Evolutionary conservation across 345 rosid species (phyloP).

Genomic region (Combretum micranthum): DNA sequence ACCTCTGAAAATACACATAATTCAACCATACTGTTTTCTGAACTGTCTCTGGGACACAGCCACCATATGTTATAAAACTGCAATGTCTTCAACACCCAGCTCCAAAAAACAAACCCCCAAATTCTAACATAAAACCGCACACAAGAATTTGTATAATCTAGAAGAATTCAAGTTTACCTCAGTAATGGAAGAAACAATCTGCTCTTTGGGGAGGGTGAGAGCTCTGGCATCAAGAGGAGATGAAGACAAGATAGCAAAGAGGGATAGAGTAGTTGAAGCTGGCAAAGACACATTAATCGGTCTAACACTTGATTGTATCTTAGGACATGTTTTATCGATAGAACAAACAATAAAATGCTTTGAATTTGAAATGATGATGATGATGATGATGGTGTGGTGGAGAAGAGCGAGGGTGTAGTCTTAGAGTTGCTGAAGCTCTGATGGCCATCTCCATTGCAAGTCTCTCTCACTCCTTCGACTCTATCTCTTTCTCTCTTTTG

Average conservation of each 20-base stretch:
- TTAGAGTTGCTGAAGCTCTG: slow-evolving; percentile 39
- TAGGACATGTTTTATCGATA: slow-evolving; percentile 10
- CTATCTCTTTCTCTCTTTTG: background rate
- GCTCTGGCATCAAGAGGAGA: slow-evolving; percentile 65
- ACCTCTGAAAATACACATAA: too few relatives aligned
- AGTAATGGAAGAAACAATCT: slow-evolving; percentile 73
- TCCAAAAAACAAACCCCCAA: background rate
- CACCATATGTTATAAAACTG: too few relatives aligned
- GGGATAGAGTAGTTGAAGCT: slow-evolving; percentile 54
- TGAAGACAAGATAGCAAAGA: slow-evolving; percentile 40
- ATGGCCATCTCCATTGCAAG: slow-evolving; percentile 42
- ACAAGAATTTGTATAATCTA: background rate
- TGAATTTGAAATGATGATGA: slow-evolving; percentile 18
- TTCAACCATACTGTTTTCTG: too few relatives aligned
- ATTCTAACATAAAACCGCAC: background rate
- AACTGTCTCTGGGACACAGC: too few relatives aligned
- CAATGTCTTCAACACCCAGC: too few relatives aligned
- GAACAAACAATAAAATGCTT: slow-evolving; percentile 12
- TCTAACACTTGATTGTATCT: slow-evolving; percentile 19
- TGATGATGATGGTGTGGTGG: slow-evolving; percentile 18
- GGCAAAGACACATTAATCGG: slow-evolving; percentile 49
- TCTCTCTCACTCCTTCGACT: too few relatives aligned
- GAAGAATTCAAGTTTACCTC: slow-evolving; percentile 33
- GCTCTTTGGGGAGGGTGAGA: slow-evolving; percentile 62
- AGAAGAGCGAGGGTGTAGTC: slow-evolving; percentile 24